phyloP scores from a whole-genome alignment of 2,329 filamentous ascomycete genomes.

The Xylaria sp. region DNA sequence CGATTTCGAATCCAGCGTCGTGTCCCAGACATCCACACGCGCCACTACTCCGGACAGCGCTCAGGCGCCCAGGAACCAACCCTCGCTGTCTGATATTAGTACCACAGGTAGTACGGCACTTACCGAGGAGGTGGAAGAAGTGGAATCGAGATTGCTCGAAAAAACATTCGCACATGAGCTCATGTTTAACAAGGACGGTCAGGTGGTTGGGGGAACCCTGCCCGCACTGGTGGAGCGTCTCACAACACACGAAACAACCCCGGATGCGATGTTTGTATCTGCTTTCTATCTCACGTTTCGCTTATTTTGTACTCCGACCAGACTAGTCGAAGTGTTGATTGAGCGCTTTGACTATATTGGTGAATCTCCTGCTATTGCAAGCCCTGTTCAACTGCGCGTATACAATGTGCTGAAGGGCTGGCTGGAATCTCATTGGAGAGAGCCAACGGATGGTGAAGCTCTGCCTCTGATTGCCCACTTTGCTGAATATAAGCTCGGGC shows the following conservation, averaged over 20 bases:
- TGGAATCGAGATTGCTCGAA: slow-evolving; percentile 86
- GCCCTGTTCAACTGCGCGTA: slow-evolving; percentile 86
- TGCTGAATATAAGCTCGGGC: slow-evolving; percentile 76
- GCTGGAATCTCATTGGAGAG: slow-evolving; percentile 95
- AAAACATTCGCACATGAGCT: slow-evolving; percentile 93
- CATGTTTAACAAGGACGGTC: slow-evolving; percentile 92
- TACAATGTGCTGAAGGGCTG: slow-evolving; percentile 98
- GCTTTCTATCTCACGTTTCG: slow-evolving; percentile 97
- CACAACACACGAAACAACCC: slow-evolving; percentile 91
- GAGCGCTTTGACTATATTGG: slow-evolving; percentile 93
- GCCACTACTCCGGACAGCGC: slow-evolving; percentile 84
- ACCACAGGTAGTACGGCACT: slow-evolving; percentile 71
- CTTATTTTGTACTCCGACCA: slow-evolving; percentile 83
- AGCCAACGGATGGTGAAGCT: slow-evolving; percentile 80
- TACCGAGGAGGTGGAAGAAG: slow-evolving; percentile 81
- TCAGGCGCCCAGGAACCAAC: slow-evolving; percentile 65
- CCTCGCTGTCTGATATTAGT: slow-evolving; percentile 76
- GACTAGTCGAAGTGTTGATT: slow-evolving; percentile 84
- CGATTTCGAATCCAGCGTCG: slow-evolving; percentile 81
- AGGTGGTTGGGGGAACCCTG: slow-evolving; percentile 92
- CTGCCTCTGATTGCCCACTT: slow-evolving; percentile 82
- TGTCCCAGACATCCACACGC: slow-evolving; percentile 85
- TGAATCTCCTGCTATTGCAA: slow-evolving; percentile 78
- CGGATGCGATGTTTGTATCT: slow-evolving; percentile 89
- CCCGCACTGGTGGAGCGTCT: slow-evolving; percentile 93